These are phyloP conservation scores for Aureobasidium sp. DNA, from an alignment of 2,329 filamentous ascomycete species.

Conservation along the genomic window DNA sequence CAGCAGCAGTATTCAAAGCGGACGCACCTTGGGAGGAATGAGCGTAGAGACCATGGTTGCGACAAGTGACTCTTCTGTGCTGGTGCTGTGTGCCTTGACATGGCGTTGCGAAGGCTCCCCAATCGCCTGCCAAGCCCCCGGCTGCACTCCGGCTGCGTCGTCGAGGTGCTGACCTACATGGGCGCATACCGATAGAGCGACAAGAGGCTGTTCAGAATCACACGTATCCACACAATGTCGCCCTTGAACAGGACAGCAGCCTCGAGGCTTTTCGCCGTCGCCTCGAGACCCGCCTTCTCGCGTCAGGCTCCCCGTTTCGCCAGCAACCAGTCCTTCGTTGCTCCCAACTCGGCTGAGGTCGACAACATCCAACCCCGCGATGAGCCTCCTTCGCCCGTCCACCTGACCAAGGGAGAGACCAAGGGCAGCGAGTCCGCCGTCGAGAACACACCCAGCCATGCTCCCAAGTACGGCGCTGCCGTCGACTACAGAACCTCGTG, in stretches of 20 bases:
- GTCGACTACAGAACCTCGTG: slow-evolving; percentile 90
- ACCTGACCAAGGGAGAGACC: slow-evolving; percentile 30
- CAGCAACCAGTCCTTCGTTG: slow-evolving; percentile 24
- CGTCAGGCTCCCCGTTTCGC: slow-evolving; percentile 6
- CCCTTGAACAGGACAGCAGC: slow-evolving; percentile 33
- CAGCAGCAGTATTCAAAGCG: not conserved
- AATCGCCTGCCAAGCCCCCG: slow-evolving; percentile 4
- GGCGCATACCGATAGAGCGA: not conserved
- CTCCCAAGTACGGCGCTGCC: slow-evolving; percentile 72
- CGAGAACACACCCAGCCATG: slow-evolving; percentile 51
- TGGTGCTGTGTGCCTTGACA: not conserved
- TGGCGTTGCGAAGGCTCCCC: slow-evolving; percentile 8
- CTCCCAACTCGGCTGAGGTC: slow-evolving; percentile 28
- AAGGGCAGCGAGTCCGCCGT: slow-evolving; percentile 43
- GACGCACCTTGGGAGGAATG: slow-evolving; percentile 90
- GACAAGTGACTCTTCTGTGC: slow-evolving; percentile 9
- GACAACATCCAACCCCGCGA: slow-evolving; percentile 18
- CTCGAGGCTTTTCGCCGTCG: slow-evolving; percentile 32
- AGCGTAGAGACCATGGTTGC: slow-evolving; percentile 63
- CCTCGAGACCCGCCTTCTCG: slow-evolving; percentile 8
- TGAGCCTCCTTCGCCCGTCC: slow-evolving; percentile 16
- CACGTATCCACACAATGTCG: slow-evolving; percentile 21
- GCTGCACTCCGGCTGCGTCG: not conserved
- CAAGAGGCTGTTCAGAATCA: slow-evolving; percentile 2
- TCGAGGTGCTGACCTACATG: slow-evolving; percentile 10